Percentiles rank a stretch among this genome's conserved stretches.
These are phyloP conservation scores for Achaetomium macrosporum DNA, from an alignment of 2,329 filamentous ascomycete genomes.

Conservation along the genomic window DNA sequence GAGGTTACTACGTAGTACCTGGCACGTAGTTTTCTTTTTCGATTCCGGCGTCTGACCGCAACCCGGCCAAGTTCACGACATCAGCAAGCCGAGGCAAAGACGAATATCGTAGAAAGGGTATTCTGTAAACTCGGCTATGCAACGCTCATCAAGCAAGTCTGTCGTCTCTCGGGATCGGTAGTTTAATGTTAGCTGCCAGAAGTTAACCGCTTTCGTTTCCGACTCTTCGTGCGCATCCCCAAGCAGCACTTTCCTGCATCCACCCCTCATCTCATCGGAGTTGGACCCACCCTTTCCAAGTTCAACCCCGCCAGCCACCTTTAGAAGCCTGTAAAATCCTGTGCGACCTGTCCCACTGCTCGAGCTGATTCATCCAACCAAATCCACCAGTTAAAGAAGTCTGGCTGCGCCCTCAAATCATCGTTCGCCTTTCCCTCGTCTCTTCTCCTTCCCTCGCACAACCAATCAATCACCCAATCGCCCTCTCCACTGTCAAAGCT, in stretches of 20 bases:
- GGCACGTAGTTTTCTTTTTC: too few relatives aligned
- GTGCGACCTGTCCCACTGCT: constrained; percentile 30
- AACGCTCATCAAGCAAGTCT: too few relatives aligned
- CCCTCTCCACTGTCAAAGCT: constrained; percentile 33
- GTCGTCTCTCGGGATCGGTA: too few relatives aligned
- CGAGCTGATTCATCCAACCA: constrained; percentile 47
- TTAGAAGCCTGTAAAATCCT: constrained; percentile 15
- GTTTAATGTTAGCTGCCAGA: not conserved
- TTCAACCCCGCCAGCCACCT: constrained; percentile 22
- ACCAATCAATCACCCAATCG: constrained; percentile 43
- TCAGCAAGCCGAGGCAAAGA: too few relatives aligned
- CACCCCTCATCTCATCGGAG: constrained; percentile 9
- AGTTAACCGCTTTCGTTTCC: not conserved
- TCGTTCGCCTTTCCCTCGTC: constrained; percentile 39
- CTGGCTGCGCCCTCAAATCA: constrained; percentile 47
- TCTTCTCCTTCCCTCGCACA: constrained; percentile 39
- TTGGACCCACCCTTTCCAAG: constrained; percentile 15
- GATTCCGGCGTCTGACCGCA: too few relatives aligned
- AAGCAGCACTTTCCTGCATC: constrained; percentile 13
- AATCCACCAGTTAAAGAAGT: constrained; percentile 36
- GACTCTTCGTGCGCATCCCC: not conserved
- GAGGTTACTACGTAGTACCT: too few relatives aligned
- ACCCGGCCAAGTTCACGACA: too few relatives aligned
- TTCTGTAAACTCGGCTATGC: too few relatives aligned
- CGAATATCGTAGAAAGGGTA: too few relatives aligned